Percentiles rank a stretch among this genome's conserved stretches.
These are phyloP conservation scores for Strigomonas oncopelti DNA, from an alignment of 208 protist genomes.

Conservation along the genomic window DNA sequence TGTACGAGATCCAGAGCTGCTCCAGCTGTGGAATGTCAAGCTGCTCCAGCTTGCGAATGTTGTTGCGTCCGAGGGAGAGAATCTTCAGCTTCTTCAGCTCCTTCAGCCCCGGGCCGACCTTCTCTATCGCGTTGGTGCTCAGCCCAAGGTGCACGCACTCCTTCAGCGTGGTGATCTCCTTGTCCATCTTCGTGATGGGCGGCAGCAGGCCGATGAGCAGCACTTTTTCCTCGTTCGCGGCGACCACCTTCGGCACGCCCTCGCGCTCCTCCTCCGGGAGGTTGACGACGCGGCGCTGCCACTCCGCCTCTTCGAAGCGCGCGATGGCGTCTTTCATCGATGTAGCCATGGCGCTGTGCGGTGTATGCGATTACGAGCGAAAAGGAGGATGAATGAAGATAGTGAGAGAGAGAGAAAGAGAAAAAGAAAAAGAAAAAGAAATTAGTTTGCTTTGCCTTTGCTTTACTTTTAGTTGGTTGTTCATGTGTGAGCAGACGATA, in stretches of 20 bases:
- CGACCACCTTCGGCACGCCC: constrained; percentile 58
- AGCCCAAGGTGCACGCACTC: constrained; percentile 89
- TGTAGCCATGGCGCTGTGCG: constrained; percentile 18
- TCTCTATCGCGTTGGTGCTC: constrained; percentile 94
- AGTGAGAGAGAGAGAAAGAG: constrained; percentile 4
- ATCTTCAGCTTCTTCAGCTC: constrained; percentile 91
- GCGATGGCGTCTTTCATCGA: constrained; percentile 80
- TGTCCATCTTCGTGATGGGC: constrained; percentile 93
- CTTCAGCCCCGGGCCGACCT: constrained; percentile 88
- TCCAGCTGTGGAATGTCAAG: constrained; percentile 91
- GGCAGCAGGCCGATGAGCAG: constrained; percentile 87
- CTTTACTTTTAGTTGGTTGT: not conserved
- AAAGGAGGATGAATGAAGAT: constrained; percentile 9
- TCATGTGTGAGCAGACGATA: not conserved
- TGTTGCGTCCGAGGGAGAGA: constrained; percentile 92
- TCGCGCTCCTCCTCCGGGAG: constrained; percentile 56
- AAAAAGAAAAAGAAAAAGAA: constrained; percentile 7
- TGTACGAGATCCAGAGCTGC: constrained; percentile 95
- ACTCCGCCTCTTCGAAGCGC: constrained; percentile 77
- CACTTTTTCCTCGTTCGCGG: constrained; percentile 74
- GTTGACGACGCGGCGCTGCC: constrained; percentile 27
- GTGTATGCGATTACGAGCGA: constrained; percentile 3
- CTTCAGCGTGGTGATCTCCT: constrained; percentile 80
- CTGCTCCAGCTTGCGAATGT: constrained; percentile 94
- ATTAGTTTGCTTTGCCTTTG: not conserved